Evolutionary conservation across 2,329 filamentous ascomycete species (phyloP), one percentile per base, ranked within the genome.

Genomic region (Paracamarosporium sp.): DNA sequence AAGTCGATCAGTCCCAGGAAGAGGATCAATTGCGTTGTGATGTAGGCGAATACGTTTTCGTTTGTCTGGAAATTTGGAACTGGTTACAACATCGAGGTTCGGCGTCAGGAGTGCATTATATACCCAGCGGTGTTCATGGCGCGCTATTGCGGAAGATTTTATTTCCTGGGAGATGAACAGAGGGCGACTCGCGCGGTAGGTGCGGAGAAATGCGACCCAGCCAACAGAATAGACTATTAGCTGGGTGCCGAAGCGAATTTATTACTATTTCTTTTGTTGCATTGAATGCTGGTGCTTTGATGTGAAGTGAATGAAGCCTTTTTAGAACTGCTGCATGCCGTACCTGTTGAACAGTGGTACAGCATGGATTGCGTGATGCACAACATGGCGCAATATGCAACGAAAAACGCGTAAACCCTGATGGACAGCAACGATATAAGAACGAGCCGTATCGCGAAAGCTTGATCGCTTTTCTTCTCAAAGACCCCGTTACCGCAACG

Each of bases 101-200:
- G 54, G 50, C 30, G 43, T 56, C 27, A 40, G 20, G 57, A 55
- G 51, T 62, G 51, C 56, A 60, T 61, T 57, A 60, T 62, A 62
- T 62, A 62, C 60, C 60, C 60, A 50, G 43, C 17, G 43, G 55
- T 53, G 56, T 54, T 53, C 15, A 8, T 27, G 22, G 40, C 40
- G 48, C 36, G 48, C 8, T 27, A 38, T 25, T 13, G 46, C 9
- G 13, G 30, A 27, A 40, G 46, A n/a, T 24, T 48, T 24, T 36
- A 17, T 31, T 48, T 24, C n/a, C 17, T 35, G 8, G 11, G 15
- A 24, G 15, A 20, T 33, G 44, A 8, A 20, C 5, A 12, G n/a
- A n/a, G n/a, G n/a, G n/a, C n/a, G n/a, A n/a, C n/a, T n/a, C 33
- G 17, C 17, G 30, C 30, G 8, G 30, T 13, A 8, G 36, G 11